Conservation (phyloP, 768 basidiomycete species). For the Galerina sulciceps region DNA sequence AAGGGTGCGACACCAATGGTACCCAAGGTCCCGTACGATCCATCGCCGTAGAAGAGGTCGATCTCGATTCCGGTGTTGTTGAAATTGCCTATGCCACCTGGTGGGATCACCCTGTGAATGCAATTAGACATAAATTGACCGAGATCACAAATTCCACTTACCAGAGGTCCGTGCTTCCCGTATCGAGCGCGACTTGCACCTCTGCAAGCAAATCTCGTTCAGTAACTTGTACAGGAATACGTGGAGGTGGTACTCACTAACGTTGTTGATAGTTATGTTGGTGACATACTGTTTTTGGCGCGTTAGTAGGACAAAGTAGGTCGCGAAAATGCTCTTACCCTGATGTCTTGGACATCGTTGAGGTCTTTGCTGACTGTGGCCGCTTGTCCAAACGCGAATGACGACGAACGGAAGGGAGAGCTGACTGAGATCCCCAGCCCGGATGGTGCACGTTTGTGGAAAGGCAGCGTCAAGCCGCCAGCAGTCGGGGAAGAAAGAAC, state of each 20-base stretch:
- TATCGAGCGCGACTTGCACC: slow-evolving; percentile 39
- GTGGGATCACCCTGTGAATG: slow-evolving; percentile 34
- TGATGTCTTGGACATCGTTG: slow-evolving; percentile 17
- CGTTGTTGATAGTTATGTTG: slow-evolving; percentile 33
- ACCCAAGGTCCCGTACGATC: slow-evolving; percentile 35
- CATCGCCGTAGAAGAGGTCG: slow-evolving; percentile 37
- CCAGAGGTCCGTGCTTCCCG: slow-evolving; percentile 43
- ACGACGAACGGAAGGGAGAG: neutral
- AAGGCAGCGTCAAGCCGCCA: slow-evolving; percentile 2
- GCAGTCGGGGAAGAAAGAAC: neutral
- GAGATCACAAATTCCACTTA: slow-evolving; percentile 7
- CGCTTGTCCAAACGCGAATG: neutral
- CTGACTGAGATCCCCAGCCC: neutral
- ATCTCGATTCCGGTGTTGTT: slow-evolving; percentile 35
- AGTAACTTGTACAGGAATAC: neutral
- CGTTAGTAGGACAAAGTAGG: neutral
- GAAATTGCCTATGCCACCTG: slow-evolving; percentile 34
- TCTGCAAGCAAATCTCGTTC: slow-evolving; percentile 12
- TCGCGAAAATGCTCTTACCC: slow-evolving; percentile 6
- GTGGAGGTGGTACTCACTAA: slow-evolving; percentile 4
- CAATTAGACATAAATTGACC: neutral
- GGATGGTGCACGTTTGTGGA: neutral
- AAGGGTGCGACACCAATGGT: slow-evolving; percentile 36
- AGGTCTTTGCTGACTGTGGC: slow-evolving; percentile 9
- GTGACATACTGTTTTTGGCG: slow-evolving; percentile 28